Evolutionary conservation across 192 early-diverging fungal genomes (phyloP).

Genomic region (Kappamyces sp.): DNA sequence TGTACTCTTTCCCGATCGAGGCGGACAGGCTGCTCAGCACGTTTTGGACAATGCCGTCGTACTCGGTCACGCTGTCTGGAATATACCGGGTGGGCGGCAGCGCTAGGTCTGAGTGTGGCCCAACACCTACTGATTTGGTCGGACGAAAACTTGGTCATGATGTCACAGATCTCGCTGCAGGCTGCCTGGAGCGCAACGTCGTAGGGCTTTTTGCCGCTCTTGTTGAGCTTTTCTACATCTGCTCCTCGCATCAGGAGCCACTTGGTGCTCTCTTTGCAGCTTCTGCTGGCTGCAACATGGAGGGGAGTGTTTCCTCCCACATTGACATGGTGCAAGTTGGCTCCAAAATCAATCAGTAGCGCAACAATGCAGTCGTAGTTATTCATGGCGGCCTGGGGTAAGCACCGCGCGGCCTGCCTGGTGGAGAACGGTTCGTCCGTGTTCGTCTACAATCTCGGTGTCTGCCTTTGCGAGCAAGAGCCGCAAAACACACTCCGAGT

Average conservation of each 20-base stretch:
- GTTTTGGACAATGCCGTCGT: constrained; percentile 8
- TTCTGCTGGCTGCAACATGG: constrained; percentile 44
- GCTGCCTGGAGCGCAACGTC: constrained; percentile 41
- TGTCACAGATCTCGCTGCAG: constrained; percentile 37
- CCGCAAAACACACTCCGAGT: constrained; percentile 36
- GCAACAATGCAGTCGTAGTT: constrained; percentile 37
- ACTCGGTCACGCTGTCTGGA: constrained; percentile 5
- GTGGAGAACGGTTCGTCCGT: constrained; percentile 42
- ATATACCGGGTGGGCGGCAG: constrained; percentile 19
- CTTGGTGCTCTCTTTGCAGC: constrained; percentile 35
- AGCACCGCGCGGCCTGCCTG: constrained; percentile 21
- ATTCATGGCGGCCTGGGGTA: constrained; percentile 34
- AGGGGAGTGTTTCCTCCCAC: constrained; percentile 52
- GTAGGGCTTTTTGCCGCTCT: constrained; percentile 39
- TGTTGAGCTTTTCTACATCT: constrained; percentile 37
- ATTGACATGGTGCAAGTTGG: constrained; percentile 39
- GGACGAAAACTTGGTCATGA: constrained; percentile 38
- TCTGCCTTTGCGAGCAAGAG: constrained; percentile 44
- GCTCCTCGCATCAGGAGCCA: constrained; percentile 48
- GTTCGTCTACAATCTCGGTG: constrained; percentile 40
- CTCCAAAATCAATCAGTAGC: constrained; percentile 46
- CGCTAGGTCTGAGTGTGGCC: constrained; percentile 6
- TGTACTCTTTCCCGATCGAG: constrained; percentile 15
- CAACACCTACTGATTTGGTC: constrained; percentile 27
- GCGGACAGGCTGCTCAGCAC: background rate